Evolutionary conservation across 768 basidiomycete genomes (phyloP).

Genomic region (Xerocomus spinulosus): DNA sequence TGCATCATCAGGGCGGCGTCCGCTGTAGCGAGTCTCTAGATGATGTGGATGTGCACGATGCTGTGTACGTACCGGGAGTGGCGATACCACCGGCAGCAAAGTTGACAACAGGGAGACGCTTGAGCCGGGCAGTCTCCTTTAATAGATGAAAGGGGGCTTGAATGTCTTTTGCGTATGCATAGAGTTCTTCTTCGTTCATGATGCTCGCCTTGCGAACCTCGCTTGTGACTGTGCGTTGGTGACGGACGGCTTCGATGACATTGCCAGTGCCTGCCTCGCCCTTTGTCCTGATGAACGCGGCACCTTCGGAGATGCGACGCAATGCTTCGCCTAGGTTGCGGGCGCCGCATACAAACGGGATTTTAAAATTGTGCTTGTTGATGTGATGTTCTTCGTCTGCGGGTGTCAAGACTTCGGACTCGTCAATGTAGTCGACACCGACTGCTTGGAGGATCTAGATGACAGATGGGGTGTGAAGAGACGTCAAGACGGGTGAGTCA

Average conservation of each 20-base stretch:
- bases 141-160: slow-evolving; percentile 92
- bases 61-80: slow-evolving; percentile 65
- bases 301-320: slow-evolving; percentile 94
- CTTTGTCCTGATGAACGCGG: slow-evolving; percentile 98
- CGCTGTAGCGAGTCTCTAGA: slow-evolving; percentile 38
- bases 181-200: slow-evolving; percentile 95
- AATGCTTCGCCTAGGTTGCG: slow-evolving; percentile 94
- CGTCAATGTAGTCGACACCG: slow-evolving; percentile 96
- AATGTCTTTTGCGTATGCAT: slow-evolving; percentile 87
- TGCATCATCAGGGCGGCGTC: slow-evolving; percentile 99
- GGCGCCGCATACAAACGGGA: slow-evolving; percentile 95
- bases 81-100: slow-evolving; percentile 95
- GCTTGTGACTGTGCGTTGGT: slow-evolving; percentile 76
- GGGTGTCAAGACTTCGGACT: slow-evolving; percentile 91
- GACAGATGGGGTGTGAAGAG: not conserved
- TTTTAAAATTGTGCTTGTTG: slow-evolving; percentile 93
- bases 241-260: slow-evolving; percentile 91
- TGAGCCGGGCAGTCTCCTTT: slow-evolving; percentile 92
- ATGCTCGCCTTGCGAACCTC: slow-evolving; percentile 82
- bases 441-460: slow-evolving; percentile 84
- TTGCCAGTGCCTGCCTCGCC: slow-evolving; percentile 89
- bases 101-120: slow-evolving; percentile 91
- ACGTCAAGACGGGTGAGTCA: slow-evolving; percentile 2
- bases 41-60: not conserved
- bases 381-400: slow-evolving; percentile 97